A percentile compares a stretch with the other conserved stretches of the same genome.
phyloP scores from a whole-genome alignment of 2,329 filamentous ascomycete species.

The Mollisia scopiformis region DNA sequence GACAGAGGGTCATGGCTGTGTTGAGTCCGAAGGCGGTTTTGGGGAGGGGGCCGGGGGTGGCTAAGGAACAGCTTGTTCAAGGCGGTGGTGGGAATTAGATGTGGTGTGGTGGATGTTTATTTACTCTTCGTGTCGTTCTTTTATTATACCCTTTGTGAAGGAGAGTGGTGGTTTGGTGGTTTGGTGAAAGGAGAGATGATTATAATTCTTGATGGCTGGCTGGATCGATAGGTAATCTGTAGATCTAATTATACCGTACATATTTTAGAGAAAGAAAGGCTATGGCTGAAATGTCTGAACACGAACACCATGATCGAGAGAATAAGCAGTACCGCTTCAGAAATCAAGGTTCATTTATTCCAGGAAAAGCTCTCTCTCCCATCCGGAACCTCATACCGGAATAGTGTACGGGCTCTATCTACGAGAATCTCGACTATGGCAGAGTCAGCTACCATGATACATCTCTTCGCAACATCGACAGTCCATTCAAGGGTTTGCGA shows the following conservation, averaged over 20 bases:
- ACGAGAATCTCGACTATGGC: too few relatives aligned
- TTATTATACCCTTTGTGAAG: slow-evolving; percentile 8
- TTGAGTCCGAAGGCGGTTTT: slow-evolving; percentile 38
- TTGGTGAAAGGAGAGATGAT: neutral
- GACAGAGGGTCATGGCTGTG: slow-evolving; percentile 18
- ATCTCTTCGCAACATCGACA: too few relatives aligned
- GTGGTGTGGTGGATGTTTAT: neutral
- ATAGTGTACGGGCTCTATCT: too few relatives aligned
- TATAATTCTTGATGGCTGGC: slow-evolving; percentile 5
- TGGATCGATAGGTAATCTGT: neutral
- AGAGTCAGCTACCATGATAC: too few relatives aligned
- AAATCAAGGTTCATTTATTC: too few relatives aligned
- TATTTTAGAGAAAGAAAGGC: neutral
- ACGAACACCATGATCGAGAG: too few relatives aligned
- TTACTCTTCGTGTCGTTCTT: slow-evolving; percentile 10
- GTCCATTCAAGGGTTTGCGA: too few relatives aligned
- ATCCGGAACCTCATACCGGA: too few relatives aligned
- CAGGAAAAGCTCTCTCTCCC: too few relatives aligned
- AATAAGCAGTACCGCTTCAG: too few relatives aligned
- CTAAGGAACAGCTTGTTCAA: slow-evolving; percentile 30
- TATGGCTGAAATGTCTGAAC: neutral
- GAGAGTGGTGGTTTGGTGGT: neutral
- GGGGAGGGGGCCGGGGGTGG: slow-evolving; percentile 40
- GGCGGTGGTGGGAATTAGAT: slow-evolving; percentile 5
- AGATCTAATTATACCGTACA: neutral